Base-by-base conservation (phyloP, 176 grass and related monocot genomes). In the Guadua angustifolia region DNA sequence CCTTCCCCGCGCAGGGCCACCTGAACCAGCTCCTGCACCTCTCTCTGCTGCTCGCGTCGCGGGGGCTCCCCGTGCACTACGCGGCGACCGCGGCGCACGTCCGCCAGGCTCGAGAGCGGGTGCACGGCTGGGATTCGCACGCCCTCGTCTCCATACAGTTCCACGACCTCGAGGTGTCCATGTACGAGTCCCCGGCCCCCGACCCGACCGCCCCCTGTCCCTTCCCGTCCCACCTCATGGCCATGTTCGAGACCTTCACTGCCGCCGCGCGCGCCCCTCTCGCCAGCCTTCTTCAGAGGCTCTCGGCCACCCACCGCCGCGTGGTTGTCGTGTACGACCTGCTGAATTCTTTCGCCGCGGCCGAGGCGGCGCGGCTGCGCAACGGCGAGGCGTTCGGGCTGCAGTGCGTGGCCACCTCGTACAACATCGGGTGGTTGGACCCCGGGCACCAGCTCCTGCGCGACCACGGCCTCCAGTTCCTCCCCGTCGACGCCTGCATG, bases 1-100 rank as follows among this genome's bases (percentile, higher is more conserved):
- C 94, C 25, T 83, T 83, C 72, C 88, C 91, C 51, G 77, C 88
- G 71, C 91, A 93, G 77, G 87, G 91, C 60, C 88, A 97, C 74
- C 89, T 97, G 49, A 91, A 93, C 83, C 88, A 91, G 71, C 84
- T 93, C 18, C 79, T 93, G 25, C 88, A 93, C 73, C 69, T 96
- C 4, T 89, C 94, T 7, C 79, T 91, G 62, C 84, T 59, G 32
- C 84, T 93, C 15, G 83, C 86, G 3, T 77, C 72, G 70, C 68
- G 82, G 3, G 86, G 86, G 24, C 77, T 96, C 11, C 0, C 78
- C 57, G 88, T 90, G 73, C 88, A 86, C 83, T 90, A 86, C 73
- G 83, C 84, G 36, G 73, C 73, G 72, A 44, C 79, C 0, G 72
- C 58, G 69, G 11, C 45, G 68, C 85, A 81, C 58, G n/a, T 67